Evolutionary conservation across 75 land plant species (phyloP).

Genomic region (Pinus taeda): DNA sequence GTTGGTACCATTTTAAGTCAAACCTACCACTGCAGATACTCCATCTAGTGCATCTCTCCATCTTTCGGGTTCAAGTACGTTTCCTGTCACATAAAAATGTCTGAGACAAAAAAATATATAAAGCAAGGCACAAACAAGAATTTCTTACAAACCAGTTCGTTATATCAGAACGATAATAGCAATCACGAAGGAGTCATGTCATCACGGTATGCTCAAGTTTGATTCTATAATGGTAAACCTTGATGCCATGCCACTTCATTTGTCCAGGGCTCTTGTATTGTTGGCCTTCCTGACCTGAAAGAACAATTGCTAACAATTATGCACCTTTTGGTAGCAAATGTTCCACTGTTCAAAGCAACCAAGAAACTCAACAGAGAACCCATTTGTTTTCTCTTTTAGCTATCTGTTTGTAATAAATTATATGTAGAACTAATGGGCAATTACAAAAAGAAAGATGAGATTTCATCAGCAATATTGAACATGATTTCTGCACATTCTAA

Average conservation of each 20-base stretch:
- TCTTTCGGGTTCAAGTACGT: conserved; percentile 64
- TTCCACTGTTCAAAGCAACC: background rate
- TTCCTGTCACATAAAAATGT: conserved; percentile 35
- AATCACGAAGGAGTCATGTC: background rate
- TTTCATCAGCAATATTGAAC: background rate
- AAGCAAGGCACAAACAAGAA: background rate
- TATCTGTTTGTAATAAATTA: background rate
- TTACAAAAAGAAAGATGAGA: background rate
- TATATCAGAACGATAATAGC: background rate
- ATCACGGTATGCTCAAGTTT: background rate
- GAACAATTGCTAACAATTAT: conserved; percentile 1
- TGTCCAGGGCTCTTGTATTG: conserved; percentile 66
- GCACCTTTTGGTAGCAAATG: background rate
- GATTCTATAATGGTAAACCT: conserved; percentile 35
- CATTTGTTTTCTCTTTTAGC: background rate
- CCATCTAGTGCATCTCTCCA: conserved; percentile 63
- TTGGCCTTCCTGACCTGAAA: conserved; percentile 76
- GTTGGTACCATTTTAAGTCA: conserved; percentile 6
- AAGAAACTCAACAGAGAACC: background rate
- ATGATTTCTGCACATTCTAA: background rate
- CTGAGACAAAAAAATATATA: background rate
- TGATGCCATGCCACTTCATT: conserved; percentile 67
- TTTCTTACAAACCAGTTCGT: background rate
- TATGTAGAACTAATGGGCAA: background rate
- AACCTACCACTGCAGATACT: conserved; percentile 77